Base-by-base conservation (phyloP, 2,329 filamentous ascomycete genomes). In the Ceratocystis albifundus region DNA sequence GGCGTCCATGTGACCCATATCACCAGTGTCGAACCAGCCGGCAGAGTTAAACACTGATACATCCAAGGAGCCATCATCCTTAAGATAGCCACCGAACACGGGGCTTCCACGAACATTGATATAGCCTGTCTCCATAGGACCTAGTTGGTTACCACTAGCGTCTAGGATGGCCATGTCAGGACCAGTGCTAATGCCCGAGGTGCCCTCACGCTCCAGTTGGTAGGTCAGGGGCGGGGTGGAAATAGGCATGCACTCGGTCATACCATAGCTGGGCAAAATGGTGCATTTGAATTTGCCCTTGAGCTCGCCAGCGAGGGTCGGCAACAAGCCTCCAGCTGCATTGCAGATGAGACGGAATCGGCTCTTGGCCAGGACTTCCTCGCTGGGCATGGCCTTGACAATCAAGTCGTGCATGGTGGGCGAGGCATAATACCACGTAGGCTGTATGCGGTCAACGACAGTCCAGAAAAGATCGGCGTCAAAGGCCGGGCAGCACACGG, bases 171-270 rank as follows among this genome's bases (percentile, higher is more conserved):
- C 72, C 7, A 83, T 73, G 28, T 82, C 80, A 4, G 80, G 80
- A 0, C 81, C 81, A 6, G 78, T 77, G 32, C 76, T 77, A 61
- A 81, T 72, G 30, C 81, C 81, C 0, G 80, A 83, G 2, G 81
- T 83, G 1, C 81, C 81, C 53, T 77, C 75, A 3, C 79, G 78
- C 65, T 82, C 80, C 3, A 83, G 75, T 32, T 73, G 72, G 70
- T 83, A 83, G 68, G 78, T 71, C n/a, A 82, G 72, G 0, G 80
- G 80, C 1, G 81, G 81, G 2, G 80, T 82, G 2, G 80, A 81
- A 61, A 83, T 83, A 0, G 81, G 81, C 80, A 83, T 83, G 69
- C 81, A 83, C 73, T 83, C 81, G 0, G 81, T 84, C 81, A 84
- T 83, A 20, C 81, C 82, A 69, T 84, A 84, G 69, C 80, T 82